Base-by-base conservation (phyloP, 257 asterid species). In the Ilex asprella region DNA sequence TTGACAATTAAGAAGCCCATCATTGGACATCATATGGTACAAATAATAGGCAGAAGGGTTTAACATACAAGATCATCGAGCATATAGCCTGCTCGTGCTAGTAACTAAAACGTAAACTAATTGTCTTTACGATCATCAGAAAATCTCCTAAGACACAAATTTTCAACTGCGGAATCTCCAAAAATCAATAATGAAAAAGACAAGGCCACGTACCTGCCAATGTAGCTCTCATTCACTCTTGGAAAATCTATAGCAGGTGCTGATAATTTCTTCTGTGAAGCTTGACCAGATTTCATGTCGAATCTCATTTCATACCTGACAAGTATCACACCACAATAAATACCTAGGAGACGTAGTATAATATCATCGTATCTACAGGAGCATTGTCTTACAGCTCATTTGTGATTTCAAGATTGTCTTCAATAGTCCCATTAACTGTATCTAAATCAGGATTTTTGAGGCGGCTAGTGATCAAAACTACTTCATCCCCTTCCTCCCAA, bases 301-400 rank as follows among this genome's bases (percentile, higher is more conserved):
- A 93, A 93, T 65, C 99, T 87, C 99, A 93, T 93, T 65, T 89
- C 96, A 10, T 87, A 87, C 79, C 99, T 93, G 86, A 72, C 31
- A 77, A 59, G 62, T 62, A 69, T 52, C 14, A 10, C 16, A 60
- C 16, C 16, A 60, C 58, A 65, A 53, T 32, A 46, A 46, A 46
- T 2, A 10, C 13, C n/a, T 46, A 10, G 52, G 10, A 46, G 13
- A 10, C 15, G 0, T 46, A 46, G 3, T 46, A 46, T 46, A 5
- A 11, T 46, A 11, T 46, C 4, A 2, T 35, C 8, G 8, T 3
- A 35, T 8, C 41, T 8, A 35, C 2, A 35, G 8, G 41, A 8
- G 41, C 8, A 35, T 1, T 35, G 5, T 2, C 89, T 74, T 75
- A 93, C 97, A 92, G 86, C 79, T 92, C 95, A 62, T 89, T 83